Evolutionary conservation across 2,329 filamentous ascomycete genomes (phyloP).

Genomic region (Triangularia setosa): DNA sequence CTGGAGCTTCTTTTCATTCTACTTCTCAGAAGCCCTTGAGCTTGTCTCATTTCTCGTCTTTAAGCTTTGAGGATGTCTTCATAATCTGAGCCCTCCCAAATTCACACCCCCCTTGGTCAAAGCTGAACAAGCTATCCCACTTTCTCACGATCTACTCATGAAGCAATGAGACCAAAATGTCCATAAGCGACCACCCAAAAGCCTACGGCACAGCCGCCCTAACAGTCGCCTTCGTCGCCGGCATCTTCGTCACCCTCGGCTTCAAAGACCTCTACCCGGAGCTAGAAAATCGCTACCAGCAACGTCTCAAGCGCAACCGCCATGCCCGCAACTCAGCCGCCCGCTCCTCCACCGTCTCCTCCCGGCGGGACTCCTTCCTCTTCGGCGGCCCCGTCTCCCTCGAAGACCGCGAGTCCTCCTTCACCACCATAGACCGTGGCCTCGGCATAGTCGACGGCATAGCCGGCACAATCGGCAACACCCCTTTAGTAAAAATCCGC

Average conservation of each 20-base stretch:
- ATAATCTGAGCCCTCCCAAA: background rate
- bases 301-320: conserved; percentile 31
- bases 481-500: conserved; percentile 80
- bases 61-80: background rate
- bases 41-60: background rate
- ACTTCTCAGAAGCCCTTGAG: background rate
- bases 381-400: conserved; percentile 48
- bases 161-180: conserved; percentile 41
- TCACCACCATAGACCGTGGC: conserved; percentile 23
- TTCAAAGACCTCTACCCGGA: conserved; percentile 79
- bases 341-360: conserved; percentile 10
- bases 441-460: conserved; percentile 68
- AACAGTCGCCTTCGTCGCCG: conserved; percentile 70
- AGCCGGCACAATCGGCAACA: conserved; percentile 89
- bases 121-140: background rate
- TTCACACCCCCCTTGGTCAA: background rate
- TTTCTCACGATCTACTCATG: background rate
- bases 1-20: background rate
- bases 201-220: conserved; percentile 64
- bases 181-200: conserved; percentile 57
- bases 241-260: conserved; percentile 69
- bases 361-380: conserved; percentile 43
- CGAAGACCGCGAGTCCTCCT: conserved; percentile 46
- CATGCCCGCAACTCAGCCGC: background rate
- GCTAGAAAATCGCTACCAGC: conserved; percentile 61